phyloP scores from a whole-genome alignment of 1,139 yeast genomes.

The Geotrichum aggregatum region DNA sequence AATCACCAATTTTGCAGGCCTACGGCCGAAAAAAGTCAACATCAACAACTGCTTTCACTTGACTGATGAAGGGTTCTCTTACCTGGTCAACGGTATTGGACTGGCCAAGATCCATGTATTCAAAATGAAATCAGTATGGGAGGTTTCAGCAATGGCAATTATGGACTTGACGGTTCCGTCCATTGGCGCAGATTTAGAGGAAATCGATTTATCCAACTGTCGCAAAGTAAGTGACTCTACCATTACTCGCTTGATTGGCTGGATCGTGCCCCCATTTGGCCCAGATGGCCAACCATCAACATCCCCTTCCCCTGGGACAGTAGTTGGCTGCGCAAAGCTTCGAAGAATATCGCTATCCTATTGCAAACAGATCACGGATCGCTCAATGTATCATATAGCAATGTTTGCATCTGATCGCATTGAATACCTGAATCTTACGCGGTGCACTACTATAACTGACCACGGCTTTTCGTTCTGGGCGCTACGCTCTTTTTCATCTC shows the following conservation, averaged over 20 bases:
- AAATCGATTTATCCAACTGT: constrained; percentile 66
- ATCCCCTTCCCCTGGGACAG: constrained; percentile 22
- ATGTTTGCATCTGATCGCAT: constrained; percentile 54
- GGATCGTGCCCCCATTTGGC: constrained; percentile 36
- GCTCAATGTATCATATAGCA: constrained; percentile 60
- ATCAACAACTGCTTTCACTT: constrained; percentile 72
- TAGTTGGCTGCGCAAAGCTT: constrained; percentile 57
- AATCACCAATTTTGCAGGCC: constrained; percentile 66
- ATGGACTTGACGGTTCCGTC: constrained; percentile 69
- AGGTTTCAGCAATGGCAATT: constrained; percentile 71
- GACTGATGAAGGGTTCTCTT: constrained; percentile 69
- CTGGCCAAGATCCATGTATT: constrained; percentile 54
- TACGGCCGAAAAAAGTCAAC: constrained; percentile 57
- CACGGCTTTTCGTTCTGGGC: constrained; percentile 67
- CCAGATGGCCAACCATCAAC: constrained; percentile 24
- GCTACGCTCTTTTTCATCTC: constrained; percentile 49
- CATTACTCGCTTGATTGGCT: constrained; percentile 60
- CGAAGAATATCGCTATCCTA: constrained; percentile 56
- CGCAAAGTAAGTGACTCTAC: constrained; percentile 70
- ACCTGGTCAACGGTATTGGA: constrained; percentile 67
- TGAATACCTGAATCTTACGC: constrained; percentile 56
- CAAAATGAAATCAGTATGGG: constrained; percentile 70
- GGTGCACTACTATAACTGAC: constrained; percentile 77
- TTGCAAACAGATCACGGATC: constrained; percentile 70
- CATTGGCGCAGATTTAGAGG: constrained; percentile 56